Conservation (phyloP, 768 basidiomycete species). For the Naematelia aurantialba region DNA sequence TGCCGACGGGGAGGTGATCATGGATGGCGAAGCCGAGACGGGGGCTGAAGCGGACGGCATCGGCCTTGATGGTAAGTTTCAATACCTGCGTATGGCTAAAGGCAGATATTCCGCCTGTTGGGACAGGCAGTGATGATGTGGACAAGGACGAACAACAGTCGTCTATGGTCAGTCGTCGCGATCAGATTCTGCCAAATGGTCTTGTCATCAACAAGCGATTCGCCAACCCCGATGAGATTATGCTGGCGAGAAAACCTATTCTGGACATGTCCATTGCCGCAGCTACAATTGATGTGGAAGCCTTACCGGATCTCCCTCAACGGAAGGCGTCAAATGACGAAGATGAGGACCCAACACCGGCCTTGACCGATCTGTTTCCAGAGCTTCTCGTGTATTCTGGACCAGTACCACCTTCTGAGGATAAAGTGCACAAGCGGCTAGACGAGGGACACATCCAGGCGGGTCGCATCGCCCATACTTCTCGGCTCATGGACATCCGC, state of each 20-base stretch:
- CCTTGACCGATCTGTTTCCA: conserved; percentile 66
- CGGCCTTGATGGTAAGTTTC: conserved; percentile 31
- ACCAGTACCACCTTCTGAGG: conserved; percentile 54
- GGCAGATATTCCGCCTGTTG: conserved; percentile 24
- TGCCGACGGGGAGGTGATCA: conserved; percentile 50
- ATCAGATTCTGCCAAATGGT: conserved; percentile 28
- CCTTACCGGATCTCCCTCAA: conserved; percentile 14
- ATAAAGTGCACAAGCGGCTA: conserved; percentile 64
- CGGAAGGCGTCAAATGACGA: background rate
- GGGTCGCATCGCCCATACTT: conserved; percentile 70
- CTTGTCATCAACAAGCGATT: conserved; percentile 36
- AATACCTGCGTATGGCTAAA: background rate
- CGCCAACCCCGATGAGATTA: conserved; percentile 26
- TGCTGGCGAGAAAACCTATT: conserved; percentile 27
- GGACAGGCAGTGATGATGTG: conserved; percentile 5
- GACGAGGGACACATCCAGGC: conserved; percentile 68
- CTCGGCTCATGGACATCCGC: conserved; percentile 72
- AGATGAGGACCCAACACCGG: conserved; percentile 50
- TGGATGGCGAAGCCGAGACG: conserved; percentile 44
- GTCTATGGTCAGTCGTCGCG: conserved; percentile 14
- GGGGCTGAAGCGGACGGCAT: conserved; percentile 27
- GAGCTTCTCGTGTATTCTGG: conserved; percentile 60
- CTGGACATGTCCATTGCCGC: conserved; percentile 24
- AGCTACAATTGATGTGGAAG: conserved; percentile 27
- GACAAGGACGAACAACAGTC: conserved; percentile 10